These are phyloP conservation scores for Saussurea involucrata DNA, from an alignment of 129 eudicot genomes.

Conservation along the genomic window DNA sequence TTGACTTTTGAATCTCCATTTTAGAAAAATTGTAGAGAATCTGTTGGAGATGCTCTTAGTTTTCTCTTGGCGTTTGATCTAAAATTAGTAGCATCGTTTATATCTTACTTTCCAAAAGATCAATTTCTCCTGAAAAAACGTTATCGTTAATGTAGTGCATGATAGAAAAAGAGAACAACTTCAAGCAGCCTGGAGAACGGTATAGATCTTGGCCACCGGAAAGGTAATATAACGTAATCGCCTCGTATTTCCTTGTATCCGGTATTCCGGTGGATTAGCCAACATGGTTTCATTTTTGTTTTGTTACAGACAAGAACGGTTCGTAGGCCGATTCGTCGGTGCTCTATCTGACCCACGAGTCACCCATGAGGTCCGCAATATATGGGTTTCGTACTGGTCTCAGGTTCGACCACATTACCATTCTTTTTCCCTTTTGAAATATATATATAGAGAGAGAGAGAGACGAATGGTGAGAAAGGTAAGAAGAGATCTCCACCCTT, in stretches of 20 bases:
- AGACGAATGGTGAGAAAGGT: too few relatives aligned
- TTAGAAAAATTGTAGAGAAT: too few relatives aligned
- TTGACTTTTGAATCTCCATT: too few relatives aligned
- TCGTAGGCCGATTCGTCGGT: constrained; percentile 37
- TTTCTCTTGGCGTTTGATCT: neutral
- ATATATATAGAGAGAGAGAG: too few relatives aligned
- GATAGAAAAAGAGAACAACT: constrained; percentile 61
- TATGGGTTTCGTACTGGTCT: constrained; percentile 62
- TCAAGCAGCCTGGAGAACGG: constrained; percentile 62
- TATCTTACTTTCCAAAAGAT: neutral
- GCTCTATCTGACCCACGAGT: constrained; percentile 55
- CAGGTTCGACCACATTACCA: constrained; percentile 30
- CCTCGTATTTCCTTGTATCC: neutral
- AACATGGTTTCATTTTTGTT: neutral
- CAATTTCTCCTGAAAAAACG: neutral
- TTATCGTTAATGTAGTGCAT: constrained; percentile 22
- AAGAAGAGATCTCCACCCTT: too few relatives aligned
- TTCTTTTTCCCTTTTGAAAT: neutral
- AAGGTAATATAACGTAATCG: constrained; percentile 25
- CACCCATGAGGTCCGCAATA: constrained; percentile 55
- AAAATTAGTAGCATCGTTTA: neutral
- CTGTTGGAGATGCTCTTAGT: too few relatives aligned
- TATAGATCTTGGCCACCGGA: constrained; percentile 58
- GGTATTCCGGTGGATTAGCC: neutral
- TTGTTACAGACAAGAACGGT: constrained; percentile 59